Evolutionary conservation across 1,139 yeast genomes (phyloP).

Genomic region (Suhomyces coccinellae): DNA sequence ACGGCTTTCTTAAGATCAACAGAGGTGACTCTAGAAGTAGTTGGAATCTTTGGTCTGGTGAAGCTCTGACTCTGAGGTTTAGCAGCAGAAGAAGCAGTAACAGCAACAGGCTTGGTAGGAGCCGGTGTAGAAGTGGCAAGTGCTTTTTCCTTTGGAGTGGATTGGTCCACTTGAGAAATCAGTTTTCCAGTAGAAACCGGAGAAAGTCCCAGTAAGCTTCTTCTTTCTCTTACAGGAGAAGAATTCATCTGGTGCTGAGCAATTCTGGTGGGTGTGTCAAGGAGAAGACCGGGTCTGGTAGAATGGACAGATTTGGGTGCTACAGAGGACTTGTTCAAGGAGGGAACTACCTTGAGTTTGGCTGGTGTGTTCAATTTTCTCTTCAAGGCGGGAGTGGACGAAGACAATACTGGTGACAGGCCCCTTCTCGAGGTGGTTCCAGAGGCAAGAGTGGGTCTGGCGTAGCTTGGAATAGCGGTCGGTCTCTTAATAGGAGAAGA

Average conservation of each 20-base stretch:
- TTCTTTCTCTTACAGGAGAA: constrained; percentile 9
- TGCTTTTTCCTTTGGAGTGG: constrained; percentile 4
- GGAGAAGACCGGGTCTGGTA: not conserved
- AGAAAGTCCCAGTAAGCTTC: not conserved
- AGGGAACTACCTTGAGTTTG: constrained; percentile 11
- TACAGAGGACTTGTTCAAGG: constrained; percentile 6
- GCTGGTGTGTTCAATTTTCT: constrained; percentile 13
- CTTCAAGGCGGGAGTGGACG: constrained; percentile 9
- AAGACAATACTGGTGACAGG: constrained; percentile 1
- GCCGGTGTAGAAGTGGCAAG: not conserved
- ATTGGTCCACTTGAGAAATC: constrained; percentile 1
- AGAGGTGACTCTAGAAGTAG: constrained; percentile 2
- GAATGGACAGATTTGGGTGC: constrained; percentile 8
- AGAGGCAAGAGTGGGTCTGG: constrained; percentile 34
- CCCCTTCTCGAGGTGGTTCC: constrained; percentile 17
- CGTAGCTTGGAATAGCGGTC: constrained; percentile 27
- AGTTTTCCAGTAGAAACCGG: constrained; percentile 1
- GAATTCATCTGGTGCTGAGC: constrained; percentile 7
- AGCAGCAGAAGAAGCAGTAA: not conserved
- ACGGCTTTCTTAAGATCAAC: constrained; percentile 13
- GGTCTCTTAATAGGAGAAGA: constrained; percentile 8
- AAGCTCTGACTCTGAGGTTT: not conserved
- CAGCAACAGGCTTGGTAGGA: not conserved
- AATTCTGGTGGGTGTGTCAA: constrained; percentile 8
- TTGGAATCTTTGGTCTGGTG: constrained; percentile 2